Percentiles rank a stretch among this genome's conserved stretches.
Evolutionary conservation across 305 asterid genomes (phyloP).

Genomic region (Fraxinus floribunda): DNA sequence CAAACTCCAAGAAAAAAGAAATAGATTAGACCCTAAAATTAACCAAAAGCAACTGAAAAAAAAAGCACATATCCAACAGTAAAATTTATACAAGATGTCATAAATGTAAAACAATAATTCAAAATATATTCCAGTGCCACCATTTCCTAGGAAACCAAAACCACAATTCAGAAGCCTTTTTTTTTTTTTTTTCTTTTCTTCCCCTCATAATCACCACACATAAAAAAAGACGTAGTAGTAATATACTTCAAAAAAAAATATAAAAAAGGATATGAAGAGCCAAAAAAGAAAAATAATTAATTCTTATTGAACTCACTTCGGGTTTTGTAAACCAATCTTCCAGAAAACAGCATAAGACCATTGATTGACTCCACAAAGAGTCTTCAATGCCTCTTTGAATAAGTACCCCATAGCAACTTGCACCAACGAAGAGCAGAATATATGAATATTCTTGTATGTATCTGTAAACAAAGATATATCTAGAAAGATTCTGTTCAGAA

Average conservation of each 20-base stretch:
- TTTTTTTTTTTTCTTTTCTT: not conserved
- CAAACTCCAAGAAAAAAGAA: constrained; percentile 36
- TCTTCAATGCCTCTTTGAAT: constrained; percentile 94
- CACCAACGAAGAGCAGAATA: constrained; percentile 27
- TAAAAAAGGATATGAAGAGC: not conserved
- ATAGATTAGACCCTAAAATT: not conserved
- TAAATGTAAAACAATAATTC: constrained; percentile 5
- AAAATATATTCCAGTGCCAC: not conserved
- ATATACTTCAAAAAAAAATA: not conserved
- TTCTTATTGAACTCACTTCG: constrained; percentile 61
- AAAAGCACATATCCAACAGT: constrained; percentile 17
- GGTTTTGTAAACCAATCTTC: constrained; percentile 91
- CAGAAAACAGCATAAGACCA: constrained; percentile 99
- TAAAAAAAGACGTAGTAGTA: not conserved
- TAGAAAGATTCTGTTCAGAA: constrained; percentile 21
- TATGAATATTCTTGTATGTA: constrained; percentile 21
- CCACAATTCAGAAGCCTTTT: constrained; percentile 16
- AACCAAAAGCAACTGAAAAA: not conserved
- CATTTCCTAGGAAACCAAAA: not conserved
- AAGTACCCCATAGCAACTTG: constrained; percentile 73
- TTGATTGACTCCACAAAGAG: constrained; percentile 88
- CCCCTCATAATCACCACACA: not conserved
- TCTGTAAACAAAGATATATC: constrained; percentile 20
- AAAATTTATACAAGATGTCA: not conserved
- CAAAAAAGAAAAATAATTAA: not conserved